A percentile compares a stretch with the other conserved stretches of the same genome.
These are phyloP conservation scores for Hypoxylon sp. DNA, from an alignment of 2,329 filamentous ascomycete genomes.

Conservation along the genomic window DNA sequence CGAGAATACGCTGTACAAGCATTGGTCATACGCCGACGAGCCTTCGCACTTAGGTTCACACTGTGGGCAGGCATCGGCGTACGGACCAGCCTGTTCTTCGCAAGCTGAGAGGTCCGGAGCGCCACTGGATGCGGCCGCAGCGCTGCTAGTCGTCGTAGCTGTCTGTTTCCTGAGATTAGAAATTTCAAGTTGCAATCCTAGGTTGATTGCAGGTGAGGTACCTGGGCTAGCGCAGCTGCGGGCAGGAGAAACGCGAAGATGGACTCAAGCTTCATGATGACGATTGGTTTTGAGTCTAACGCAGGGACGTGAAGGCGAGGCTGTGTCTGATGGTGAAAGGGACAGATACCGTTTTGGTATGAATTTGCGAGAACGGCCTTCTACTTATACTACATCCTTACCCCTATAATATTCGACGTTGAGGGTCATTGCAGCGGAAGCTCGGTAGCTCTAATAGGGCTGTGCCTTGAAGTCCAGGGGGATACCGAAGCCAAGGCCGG, in stretches of 20 bases:
- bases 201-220: conserved; percentile 3
- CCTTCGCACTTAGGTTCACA: conserved; percentile 37
- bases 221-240: conserved; percentile 40
- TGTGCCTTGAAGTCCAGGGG: not conserved
- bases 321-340: not conserved
- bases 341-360: not conserved
- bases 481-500: not conserved
- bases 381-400: not conserved
- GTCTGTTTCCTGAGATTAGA: not conserved
- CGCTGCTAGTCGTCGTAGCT: conserved; percentile 27
- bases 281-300: not conserved
- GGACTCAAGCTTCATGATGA: conserved; percentile 41
- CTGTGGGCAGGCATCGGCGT: conserved; percentile 34
- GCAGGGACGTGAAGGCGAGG: not conserved
- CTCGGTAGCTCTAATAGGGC: not conserved
- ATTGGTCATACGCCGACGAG: conserved; percentile 27
- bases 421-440: not conserved
- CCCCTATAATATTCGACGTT: not conserved
- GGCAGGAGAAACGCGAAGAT: conserved; percentile 35
- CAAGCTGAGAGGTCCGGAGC: conserved; percentile 38
- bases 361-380: not conserved
- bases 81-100: conserved; percentile 34
- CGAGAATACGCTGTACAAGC: conserved; percentile 40
- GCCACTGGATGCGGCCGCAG: conserved; percentile 17
- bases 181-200: not conserved